phyloP scores from a whole-genome alignment of 352 stramenopile genomes.

The Globisporangium radiosum region DNA sequence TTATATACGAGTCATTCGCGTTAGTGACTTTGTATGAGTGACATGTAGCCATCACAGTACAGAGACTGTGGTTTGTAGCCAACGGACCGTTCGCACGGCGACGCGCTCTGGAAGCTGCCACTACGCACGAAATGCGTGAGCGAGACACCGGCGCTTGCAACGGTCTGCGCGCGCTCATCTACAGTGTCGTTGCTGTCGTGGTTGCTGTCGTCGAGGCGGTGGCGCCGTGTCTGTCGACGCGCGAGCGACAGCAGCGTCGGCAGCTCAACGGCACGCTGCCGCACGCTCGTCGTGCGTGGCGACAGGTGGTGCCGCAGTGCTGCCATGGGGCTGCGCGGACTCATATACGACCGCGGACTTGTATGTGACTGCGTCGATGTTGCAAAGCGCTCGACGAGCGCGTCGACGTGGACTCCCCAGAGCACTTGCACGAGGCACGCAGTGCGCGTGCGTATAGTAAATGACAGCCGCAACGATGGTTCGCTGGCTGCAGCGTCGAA shows the following conservation, averaged over 20 bases:
- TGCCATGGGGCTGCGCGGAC: not conserved
- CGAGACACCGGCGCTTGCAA: not conserved
- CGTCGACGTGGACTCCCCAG: slow-evolving; percentile 23
- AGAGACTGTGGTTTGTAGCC: not conserved
- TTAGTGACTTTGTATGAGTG: not conserved
- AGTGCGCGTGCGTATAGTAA: slow-evolving; percentile 18
- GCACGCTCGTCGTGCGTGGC: slow-evolving; percentile 1
- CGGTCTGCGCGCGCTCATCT: slow-evolving; percentile 1
- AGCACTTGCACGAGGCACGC: slow-evolving; percentile 28
- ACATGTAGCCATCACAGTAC: too few relatives aligned
- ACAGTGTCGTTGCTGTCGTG: slow-evolving; percentile 6
- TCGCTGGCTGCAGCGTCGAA: not conserved
- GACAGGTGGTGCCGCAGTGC: slow-evolving; percentile 4
- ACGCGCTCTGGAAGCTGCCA: slow-evolving; percentile 11
- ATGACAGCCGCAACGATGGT: slow-evolving; percentile 6
- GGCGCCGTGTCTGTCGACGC: slow-evolving; percentile 14
- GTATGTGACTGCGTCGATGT: not conserved
- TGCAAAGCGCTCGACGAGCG: slow-evolving; percentile 17
- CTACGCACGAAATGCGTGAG: slow-evolving; percentile 8
- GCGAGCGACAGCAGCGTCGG: slow-evolving; percentile 19
- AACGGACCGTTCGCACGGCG: slow-evolving; percentile 11
- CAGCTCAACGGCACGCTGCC: slow-evolving; percentile 3
- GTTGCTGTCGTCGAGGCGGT: slow-evolving; percentile 16
- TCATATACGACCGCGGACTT: not conserved
- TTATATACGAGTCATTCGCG: not conserved